Base-by-base conservation (phyloP, 2,329 filamentous ascomycete species). In the Fusarium avenaceum region DNA sequence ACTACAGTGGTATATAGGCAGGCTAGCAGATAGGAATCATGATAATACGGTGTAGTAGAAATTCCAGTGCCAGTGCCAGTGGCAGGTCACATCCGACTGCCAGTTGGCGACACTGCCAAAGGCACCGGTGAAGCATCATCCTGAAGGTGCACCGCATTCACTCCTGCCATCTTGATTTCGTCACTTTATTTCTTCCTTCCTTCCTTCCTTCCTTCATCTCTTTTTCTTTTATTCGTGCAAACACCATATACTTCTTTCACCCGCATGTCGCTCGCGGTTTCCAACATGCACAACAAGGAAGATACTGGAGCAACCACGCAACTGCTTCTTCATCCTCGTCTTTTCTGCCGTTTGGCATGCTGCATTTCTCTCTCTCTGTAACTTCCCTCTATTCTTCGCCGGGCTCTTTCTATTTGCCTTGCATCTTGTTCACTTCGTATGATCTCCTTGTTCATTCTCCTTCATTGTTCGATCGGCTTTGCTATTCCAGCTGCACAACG, bases 41-140 rank as follows among this genome's bases (percentile, higher is more conserved):
- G 20, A 24, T 28, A 32, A 10, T 35, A 20, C 13, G 4, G 28
- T 2, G 17, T 17, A 39, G 15, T 45, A n/a, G 32, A 15, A 60
- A 50, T 52, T 43, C 32, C 24, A 52, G 14, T 46, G 26, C 13
- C 17, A 54, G n/a, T 46, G 28, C 39, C 33, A 61, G 51, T 59
- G 48, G 33, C 20, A 22, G 30, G 65, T 65, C 50, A 68, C 58
- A 70, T 54, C 52, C 53, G 58, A 30, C 53, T 53, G 67, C 47
- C 67, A 70, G 55, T 42, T 70, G 67, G 67, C 49, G 48, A 61
- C 67, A 70, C 66, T 69, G 65, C 26, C 45, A 69, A 57, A 53
- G 28, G 32, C 26, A 44, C 39, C 50, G 44, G 57, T 52, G 58
- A 70, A 67, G 67, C 53, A 51, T 63, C 28, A 39, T 44, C 32